phyloP scores from a whole-genome alignment of 1,139 yeast genomes.

The Meyerozyma sp. region DNA sequence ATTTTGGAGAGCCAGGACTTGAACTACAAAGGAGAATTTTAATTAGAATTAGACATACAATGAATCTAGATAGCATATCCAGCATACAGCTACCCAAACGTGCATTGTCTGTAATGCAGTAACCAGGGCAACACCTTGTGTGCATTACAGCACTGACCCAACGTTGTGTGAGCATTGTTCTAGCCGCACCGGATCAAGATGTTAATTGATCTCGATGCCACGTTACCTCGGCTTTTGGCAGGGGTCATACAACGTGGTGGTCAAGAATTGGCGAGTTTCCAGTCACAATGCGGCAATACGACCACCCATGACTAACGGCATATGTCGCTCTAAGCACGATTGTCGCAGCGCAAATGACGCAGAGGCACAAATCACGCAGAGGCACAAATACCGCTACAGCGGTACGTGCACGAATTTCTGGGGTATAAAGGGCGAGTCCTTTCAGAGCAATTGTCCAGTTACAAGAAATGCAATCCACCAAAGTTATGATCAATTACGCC shows the following conservation, averaged over 20 bases:
- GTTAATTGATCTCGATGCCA: no score
- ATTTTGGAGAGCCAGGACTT: conserved; percentile 45
- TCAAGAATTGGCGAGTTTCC: no score
- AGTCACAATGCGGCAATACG: no score
- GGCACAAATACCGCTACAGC: neutral
- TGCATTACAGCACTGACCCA: no score
- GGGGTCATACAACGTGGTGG: no score
- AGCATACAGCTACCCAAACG: neutral
- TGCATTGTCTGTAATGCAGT: no score
- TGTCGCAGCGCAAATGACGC: neutral
- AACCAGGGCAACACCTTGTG: no score
- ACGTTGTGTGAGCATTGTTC: no score
- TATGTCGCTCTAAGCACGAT: neutral
- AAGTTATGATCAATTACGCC: neutral
- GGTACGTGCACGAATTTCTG: neutral
- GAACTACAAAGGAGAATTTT: conserved; percentile 43
- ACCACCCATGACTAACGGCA: no score
- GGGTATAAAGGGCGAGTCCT: neutral
- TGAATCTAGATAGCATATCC: neutral
- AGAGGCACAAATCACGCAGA: neutral
- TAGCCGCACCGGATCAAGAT: no score
- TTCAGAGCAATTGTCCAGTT: neutral
- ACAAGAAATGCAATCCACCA: neutral
- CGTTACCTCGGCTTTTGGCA: no score
- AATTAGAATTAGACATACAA: conserved; percentile 5